A percentile compares a stretch with the other conserved stretches of the same genome.
Evolutionary conservation across 2,329 filamentous ascomycete genomes (phyloP).

Genomic region (Venturia carpophila): DNA sequence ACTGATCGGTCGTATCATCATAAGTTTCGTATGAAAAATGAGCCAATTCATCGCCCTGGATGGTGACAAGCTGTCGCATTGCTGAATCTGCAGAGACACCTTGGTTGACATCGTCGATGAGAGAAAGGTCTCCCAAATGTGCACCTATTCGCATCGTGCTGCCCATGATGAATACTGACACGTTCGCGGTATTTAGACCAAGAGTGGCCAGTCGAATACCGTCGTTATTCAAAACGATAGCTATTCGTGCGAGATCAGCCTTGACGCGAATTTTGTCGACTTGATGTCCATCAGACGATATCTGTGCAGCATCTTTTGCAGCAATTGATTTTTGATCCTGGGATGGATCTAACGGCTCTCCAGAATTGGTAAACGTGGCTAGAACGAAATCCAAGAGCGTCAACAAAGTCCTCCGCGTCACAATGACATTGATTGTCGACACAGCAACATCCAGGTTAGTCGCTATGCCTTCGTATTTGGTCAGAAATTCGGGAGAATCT

Average conservation of each 20-base stretch:
- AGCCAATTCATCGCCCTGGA: constrained; percentile 89
- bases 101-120: constrained; percentile 90
- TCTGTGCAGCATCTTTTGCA: constrained; percentile 31
- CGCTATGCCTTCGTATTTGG: constrained; percentile 84
- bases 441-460: constrained; percentile 86
- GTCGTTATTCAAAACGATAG: constrained; percentile 93
- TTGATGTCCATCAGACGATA: constrained; percentile 33
- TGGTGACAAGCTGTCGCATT: constrained; percentile 80
- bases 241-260: constrained; percentile 85
- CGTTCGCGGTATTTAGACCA: constrained; percentile 84
- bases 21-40: constrained; percentile 98
- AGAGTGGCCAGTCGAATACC: constrained; percentile 89
- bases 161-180: constrained; percentile 79
- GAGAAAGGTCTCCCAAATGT: constrained; percentile 74
- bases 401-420: constrained; percentile 85
- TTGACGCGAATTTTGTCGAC: constrained; percentile 84
- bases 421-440: constrained; percentile 91
- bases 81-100: constrained; percentile 75
- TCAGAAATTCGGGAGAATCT: constrained; percentile 86
- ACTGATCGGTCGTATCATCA: constrained; percentile 62
- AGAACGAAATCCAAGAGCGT: constrained; percentile 92
- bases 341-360: constrained; percentile 40
- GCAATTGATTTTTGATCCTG: constrained; percentile 23
- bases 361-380: constrained; percentile 71
- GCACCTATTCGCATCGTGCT: constrained; percentile 83